phyloP scores from a whole-genome alignment of 768 basidiomycete species.

The Xerocomus brunneocitrinus region DNA sequence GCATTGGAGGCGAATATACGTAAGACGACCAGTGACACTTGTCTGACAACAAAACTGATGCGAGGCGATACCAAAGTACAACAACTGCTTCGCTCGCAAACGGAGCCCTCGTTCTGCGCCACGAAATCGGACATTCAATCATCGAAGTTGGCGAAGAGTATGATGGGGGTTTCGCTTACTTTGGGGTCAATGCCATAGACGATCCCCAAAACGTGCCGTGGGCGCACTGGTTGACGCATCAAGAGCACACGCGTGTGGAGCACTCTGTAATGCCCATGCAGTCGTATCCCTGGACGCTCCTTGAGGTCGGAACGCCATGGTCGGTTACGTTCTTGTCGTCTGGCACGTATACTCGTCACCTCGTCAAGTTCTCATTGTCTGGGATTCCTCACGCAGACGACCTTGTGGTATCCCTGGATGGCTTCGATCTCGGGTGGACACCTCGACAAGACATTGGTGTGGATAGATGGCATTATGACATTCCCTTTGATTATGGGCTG shows the following conservation, averaged over 20 bases:
- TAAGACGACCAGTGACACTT: conserved; percentile 33
- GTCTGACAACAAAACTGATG: background rate
- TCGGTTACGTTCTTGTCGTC: conserved; percentile 57
- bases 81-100: conserved; percentile 72
- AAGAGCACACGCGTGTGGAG: conserved; percentile 44
- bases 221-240: conserved; percentile 63
- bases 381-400: conserved; percentile 55
- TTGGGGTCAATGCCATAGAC: conserved; percentile 59
- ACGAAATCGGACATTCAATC: conserved; percentile 78
- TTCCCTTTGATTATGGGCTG: conserved; percentile 40
- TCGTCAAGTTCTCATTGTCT: conserved; percentile 69
- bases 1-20: conserved; percentile 77
- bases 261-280: conserved; percentile 74
- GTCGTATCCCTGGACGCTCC: conserved; percentile 68
- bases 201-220: conserved; percentile 49
- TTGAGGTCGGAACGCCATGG: conserved; percentile 59
- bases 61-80: conserved; percentile 40
- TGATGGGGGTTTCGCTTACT: conserved; percentile 73
- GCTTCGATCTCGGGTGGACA: conserved; percentile 52
- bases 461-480: conserved; percentile 76
- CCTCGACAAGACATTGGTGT: conserved; percentile 48
- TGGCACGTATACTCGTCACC: conserved; percentile 55
- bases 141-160: conserved; percentile 81
- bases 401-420: conserved; percentile 59
- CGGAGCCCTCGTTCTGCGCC: conserved; percentile 69